phyloP scores from a whole-genome alignment of 768 basidiomycete genomes.

The Hemileccinum impolitum region DNA sequence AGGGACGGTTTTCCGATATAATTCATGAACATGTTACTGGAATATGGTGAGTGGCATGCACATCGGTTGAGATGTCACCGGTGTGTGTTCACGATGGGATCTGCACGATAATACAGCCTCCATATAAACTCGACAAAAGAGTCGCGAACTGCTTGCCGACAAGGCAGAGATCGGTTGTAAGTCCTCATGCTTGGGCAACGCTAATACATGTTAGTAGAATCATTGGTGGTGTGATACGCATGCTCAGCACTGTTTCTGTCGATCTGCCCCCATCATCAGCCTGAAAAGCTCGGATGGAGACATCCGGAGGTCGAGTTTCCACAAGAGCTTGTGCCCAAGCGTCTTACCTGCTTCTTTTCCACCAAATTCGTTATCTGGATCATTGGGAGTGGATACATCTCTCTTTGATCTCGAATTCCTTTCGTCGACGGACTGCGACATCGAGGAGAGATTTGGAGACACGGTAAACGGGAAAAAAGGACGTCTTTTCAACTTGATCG shows the following conservation, averaged over 20 bases:
- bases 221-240: constrained; percentile 9
- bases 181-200: constrained; percentile 66
- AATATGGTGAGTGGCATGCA: constrained; percentile 1
- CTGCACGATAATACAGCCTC: constrained; percentile 49
- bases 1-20: constrained; percentile 64
- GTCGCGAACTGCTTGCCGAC: constrained; percentile 62
- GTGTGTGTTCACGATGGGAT: constrained; percentile 33
- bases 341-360: constrained; percentile 41
- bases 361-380: constrained; percentile 45
- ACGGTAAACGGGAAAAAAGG: constrained; percentile 8
- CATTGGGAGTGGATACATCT: not conserved
- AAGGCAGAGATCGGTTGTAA: constrained; percentile 63
- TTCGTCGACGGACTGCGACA: constrained; percentile 4
- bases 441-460: constrained; percentile 3
- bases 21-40: constrained; percentile 71
- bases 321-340: constrained; percentile 51
- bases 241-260: constrained; percentile 71
- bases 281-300: constrained; percentile 15
- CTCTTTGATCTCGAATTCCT: constrained; percentile 1
- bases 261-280: constrained; percentile 37
- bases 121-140: constrained; percentile 63
- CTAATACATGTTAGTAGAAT: constrained; percentile 31
- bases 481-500: not conserved
- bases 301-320: constrained; percentile 57
- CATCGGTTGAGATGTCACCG: not conserved